Evolutionary conservation across 2,329 filamentous ascomycete genomes (phyloP), one percentile per base, ranked within the genome.

Genomic region (Penicillium concentricum): DNA sequence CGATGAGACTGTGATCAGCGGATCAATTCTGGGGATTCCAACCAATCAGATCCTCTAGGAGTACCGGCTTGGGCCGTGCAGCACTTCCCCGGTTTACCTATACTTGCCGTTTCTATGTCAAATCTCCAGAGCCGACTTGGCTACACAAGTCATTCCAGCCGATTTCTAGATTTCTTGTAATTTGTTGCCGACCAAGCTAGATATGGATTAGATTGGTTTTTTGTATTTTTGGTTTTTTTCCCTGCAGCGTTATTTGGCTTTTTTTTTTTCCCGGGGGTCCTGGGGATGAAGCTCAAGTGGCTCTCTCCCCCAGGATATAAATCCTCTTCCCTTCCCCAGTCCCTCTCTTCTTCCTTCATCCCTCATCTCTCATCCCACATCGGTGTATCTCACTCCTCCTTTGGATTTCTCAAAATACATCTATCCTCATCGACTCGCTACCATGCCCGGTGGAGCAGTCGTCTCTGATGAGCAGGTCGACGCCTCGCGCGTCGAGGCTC

Each of bases 401-500:
- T 16, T 26, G 34, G 22, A 22, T 30, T 12, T 34, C 13, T 39
- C 8, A n/a, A 24, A 12, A n/a, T 5, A 24, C 20, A 24, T 34
- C 30, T 46, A 34, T 20, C 18, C 28, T 24, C 30, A 44, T 32
- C 45, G 42, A 57, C 8, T 43, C 54, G 35, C 28, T 53, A 50
- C 51, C 50, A 71, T 72, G 69, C 58, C 68, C 50, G 70, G 68
- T 60, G 64, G 61, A 57, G 58, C 54, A 55, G 58, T 50, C 18
- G 26, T 59, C 30, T 32, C 56, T 20, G 39, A 47, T 20, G 39
- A 47, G 79, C 78, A 58, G 79, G 80, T 55, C 65, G 81, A 85
- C 67, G 75, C 81, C 63, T 74, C 73, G 64, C 81, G 82, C 65
- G 78, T 87, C 64, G 82, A 85, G 68, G 82, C 82, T 28, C 82